Base-by-base conservation (phyloP, 176 grass and related monocot species). In the Ananas comosus region DNA sequence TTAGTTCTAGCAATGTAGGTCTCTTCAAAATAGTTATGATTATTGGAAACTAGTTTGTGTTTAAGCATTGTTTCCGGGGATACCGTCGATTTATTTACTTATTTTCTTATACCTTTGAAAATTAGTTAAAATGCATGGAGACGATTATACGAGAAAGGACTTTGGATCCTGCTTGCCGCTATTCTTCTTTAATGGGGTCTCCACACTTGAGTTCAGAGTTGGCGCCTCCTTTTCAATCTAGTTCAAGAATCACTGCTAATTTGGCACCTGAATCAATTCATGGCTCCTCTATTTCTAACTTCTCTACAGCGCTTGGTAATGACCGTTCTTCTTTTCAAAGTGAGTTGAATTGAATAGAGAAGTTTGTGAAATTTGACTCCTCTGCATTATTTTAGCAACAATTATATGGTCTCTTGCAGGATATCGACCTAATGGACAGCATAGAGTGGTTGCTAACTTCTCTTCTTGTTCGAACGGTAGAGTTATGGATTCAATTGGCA, bases 271-370 rank as follows among this genome's bases (percentile, higher is more conserved):
- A 13, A 56, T 56, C 53, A 56, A n/a, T n/a, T 56, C 12, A n/a
- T n/a, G 16, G 11, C 10, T 56, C 52, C 52, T 56, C 16, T n/a
- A 42, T 42, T 42, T 42, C 33, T 42, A 7, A 7, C 33, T 7
- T 42, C 33, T 42, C 33, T 42, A 42, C 13, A n/a, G 64, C 58
- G 16, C 14, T 78, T 78, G 76, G 48, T 64, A 56, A 51, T 67
- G 29, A 49, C 48, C 71, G 64, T 22, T 74, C 75, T 50, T 33
- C 70, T 76, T 79, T 79, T 54, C 76, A 91, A 10, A 73, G 85
- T 87, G 73, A 85, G 88, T 87, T 74, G 16, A 63, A 67, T 59
- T 74, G 50, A 66, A 18, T 59, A 59, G 54, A n/a, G 4, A 28
- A 1, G 58, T 69, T 14, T 49, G 21, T 72, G 27, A 56, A 50